Evolutionary conservation across 352 stramenopile genomes (phyloP), one percentile per base, ranked within the genome.

Genomic region (Plasmopara halstedii): DNA sequence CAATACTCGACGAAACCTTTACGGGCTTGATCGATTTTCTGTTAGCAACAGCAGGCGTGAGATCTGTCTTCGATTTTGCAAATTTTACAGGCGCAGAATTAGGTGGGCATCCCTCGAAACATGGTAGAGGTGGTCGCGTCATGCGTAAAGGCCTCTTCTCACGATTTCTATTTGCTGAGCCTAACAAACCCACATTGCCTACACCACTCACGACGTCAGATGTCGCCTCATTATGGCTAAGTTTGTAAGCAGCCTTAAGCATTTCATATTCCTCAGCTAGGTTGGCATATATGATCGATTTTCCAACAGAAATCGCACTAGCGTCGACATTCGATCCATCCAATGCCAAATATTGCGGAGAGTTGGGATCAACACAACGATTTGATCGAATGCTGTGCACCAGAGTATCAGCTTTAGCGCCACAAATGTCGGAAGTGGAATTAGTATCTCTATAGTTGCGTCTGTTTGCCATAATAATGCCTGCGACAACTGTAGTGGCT

Each of bases 301-400:
- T 85, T 33, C 73, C 75, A 13, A 79, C 67, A 0, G 73, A 83
- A 42, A 90, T 60, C 17, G 73, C 73, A 33, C 62, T 88, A 20
- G 73, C 58, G 53, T 88, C 78, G 7, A 86, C 73, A 10, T 47
- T 49, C 13, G 72, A 63, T 18, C 78, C 75, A 32, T 85, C 71
- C 18, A 90, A 54, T 14, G 71, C 67, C 13, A 42, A 66, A 56
- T 88, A 90, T 7, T 62, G 51, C 18, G 78, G 78, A 15, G 60
- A 59, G 40, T 79, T 88, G 15, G 78, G 78, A 39, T 90, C 73
- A 36, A 85, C 73, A 17, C 73, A 68, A 18, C 75, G 70, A 15
- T 56, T 81, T 44, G 59, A 85, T 46, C 67, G 75, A 38, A 89
- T 87, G 33, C 70, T 85, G 53, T 87, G 78, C 29, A 66, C 33